Conservation (phyloP, 139 green algal species). For the Chloropicon primus region DNA sequence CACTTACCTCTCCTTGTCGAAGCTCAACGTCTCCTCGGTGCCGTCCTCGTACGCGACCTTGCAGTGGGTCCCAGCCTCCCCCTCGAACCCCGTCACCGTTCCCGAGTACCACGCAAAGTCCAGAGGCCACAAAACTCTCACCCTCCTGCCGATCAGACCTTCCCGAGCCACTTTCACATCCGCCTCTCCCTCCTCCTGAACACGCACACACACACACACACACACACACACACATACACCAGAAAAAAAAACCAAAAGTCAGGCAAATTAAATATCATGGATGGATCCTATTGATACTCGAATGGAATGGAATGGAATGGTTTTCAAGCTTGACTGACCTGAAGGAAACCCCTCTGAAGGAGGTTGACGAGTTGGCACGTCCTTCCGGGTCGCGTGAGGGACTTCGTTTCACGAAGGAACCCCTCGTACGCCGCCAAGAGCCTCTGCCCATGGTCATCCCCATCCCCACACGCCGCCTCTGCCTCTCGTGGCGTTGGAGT, state of each 20-base stretch:
- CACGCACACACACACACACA: too few relatives aligned
- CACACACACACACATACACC: too few relatives aligned
- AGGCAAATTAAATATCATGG: too few relatives aligned
- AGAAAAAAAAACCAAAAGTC: too few relatives aligned
- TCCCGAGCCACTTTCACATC: too few relatives aligned
- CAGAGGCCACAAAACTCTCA: not conserved
- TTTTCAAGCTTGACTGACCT: too few relatives aligned
- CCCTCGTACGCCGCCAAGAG: not conserved
- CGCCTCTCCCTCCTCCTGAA: too few relatives aligned
- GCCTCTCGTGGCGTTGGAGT: not conserved
- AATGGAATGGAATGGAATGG: too few relatives aligned
- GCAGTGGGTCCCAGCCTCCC: not conserved
- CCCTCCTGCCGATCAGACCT: not conserved
- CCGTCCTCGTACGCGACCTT: not conserved
- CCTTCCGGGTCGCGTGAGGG: not conserved
- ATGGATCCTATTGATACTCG: too few relatives aligned
- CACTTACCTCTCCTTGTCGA: too few relatives aligned
- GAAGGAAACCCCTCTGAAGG: not conserved
- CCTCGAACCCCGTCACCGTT: not conserved
- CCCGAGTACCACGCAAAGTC: not conserved
- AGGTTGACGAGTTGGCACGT: not conserved
- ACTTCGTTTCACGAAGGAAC: not conserved
- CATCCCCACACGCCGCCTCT: not conserved
- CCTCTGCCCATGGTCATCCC: not conserved
- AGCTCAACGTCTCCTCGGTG: not conserved